phyloP scores from a whole-genome alignment of 1,284 basidiomycete species.

The Prillingera fragicola region DNA sequence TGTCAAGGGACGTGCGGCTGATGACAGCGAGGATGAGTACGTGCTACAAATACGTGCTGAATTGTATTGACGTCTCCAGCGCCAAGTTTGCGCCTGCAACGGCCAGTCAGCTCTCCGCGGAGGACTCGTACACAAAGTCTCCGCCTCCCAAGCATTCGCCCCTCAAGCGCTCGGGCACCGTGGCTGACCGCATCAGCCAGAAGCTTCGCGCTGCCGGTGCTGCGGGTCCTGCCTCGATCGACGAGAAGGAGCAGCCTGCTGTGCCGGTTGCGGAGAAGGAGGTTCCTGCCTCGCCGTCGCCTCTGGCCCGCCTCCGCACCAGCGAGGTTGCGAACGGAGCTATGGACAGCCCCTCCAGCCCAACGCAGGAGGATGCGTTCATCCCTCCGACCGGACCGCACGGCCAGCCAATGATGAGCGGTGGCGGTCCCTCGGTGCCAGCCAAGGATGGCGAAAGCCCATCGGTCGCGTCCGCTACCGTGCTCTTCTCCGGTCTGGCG shows the following conservation, averaged over 20 bases:
- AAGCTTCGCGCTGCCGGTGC: slow-evolving; percentile 42
- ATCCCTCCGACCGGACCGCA: slow-evolving; percentile 39
- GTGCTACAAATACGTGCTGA: slow-evolving; percentile 31
- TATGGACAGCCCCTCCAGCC: slow-evolving; percentile 24
- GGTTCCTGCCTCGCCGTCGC: slow-evolving; percentile 1
- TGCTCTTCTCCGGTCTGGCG: slow-evolving; percentile 67
- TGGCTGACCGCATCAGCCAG: slow-evolving; percentile 46
- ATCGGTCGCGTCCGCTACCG: slow-evolving; percentile 32
- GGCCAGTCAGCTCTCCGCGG: slow-evolving; percentile 45
- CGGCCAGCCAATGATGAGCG: slow-evolving; percentile 28
- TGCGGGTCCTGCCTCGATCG: slow-evolving; percentile 26
- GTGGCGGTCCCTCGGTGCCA: slow-evolving; percentile 15
- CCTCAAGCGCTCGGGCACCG: slow-evolving; percentile 39
- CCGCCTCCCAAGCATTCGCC: slow-evolving; percentile 53
- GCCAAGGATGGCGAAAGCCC: slow-evolving; percentile 9
- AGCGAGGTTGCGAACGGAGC: slow-evolving; percentile 9
- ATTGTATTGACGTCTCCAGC: slow-evolving; percentile 46
- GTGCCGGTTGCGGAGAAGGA: slow-evolving; percentile 10
- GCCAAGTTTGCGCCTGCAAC: slow-evolving; percentile 71
- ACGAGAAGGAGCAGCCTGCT: slow-evolving; percentile 30
- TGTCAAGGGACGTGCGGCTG: slow-evolving; percentile 69
- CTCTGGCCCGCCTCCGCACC: slow-evolving; percentile 7
- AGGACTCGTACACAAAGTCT: slow-evolving; percentile 68
- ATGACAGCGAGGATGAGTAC: slow-evolving; percentile 86
- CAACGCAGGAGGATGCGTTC: slow-evolving; percentile 36